These are phyloP conservation scores for Pontederia paniculata DNA, from an alignment of 176 grass and related monocot species.

Conservation along the genomic window DNA sequence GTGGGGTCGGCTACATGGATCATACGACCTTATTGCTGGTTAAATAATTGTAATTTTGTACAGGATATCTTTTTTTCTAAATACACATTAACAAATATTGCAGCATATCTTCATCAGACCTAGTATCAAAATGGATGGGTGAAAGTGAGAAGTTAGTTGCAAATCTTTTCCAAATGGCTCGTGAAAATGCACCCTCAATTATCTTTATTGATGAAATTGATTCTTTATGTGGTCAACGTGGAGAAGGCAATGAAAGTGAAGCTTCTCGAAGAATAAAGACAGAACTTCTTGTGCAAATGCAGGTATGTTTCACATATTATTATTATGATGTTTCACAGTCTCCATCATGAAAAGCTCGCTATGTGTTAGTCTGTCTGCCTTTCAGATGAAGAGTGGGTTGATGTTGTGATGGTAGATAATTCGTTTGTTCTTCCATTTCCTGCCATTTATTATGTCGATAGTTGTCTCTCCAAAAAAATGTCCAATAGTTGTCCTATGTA, in stretches of 20 bases:
- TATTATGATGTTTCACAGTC: background rate
- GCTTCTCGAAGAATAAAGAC: conserved; percentile 98
- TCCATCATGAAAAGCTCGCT: background rate
- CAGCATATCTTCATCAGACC: conserved; percentile 99
- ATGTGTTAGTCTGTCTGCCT: too few species aligned
- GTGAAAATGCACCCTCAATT: conserved; percentile 91
- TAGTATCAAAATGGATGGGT: conserved; percentile 99
- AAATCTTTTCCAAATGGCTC: conserved; percentile 97
- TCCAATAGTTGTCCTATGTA: too few species aligned
- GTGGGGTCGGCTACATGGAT: too few species aligned
- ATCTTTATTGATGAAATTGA: conserved; percentile 99
- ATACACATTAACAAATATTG: conserved; percentile 7
- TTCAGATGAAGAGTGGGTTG: too few species aligned
- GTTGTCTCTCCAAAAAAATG: too few species aligned
- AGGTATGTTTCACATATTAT: conserved; percentile 29
- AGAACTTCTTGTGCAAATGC: conserved; percentile 99
- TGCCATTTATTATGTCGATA: too few species aligned
- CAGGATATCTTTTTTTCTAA: too few species aligned
- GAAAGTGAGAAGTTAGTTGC: conserved; percentile 97
- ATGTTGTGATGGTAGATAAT: too few species aligned
- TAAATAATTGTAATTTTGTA: too few species aligned
- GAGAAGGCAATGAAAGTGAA: conserved; percentile 99
- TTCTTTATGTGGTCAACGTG: conserved; percentile 84
- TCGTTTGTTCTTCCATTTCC: too few species aligned
- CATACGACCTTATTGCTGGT: too few species aligned